Conservation (phyloP, 495 filamentous ascomycete genomes). For the Penicillium steckii region DNA sequence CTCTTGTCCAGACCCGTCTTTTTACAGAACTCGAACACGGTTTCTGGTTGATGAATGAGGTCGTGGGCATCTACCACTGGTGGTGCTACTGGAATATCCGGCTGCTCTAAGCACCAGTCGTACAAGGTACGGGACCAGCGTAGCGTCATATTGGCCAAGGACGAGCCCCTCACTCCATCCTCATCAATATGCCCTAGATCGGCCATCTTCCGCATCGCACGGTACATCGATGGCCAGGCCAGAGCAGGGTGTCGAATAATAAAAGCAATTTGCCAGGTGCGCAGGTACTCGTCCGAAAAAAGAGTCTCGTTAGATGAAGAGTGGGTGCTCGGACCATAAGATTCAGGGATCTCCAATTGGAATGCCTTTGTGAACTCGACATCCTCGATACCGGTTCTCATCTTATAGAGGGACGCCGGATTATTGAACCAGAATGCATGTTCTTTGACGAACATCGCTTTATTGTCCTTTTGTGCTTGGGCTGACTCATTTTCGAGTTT, state of each 20-base stretch:
- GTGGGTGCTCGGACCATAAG: constrained; percentile 16
- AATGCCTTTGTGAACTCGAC: neutral
- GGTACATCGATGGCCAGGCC: constrained; percentile 36
- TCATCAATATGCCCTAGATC: constrained; percentile 13
- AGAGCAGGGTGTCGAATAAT: constrained; percentile 45
- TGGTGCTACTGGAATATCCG: constrained; percentile 21
- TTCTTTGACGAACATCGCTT: constrained; percentile 41
- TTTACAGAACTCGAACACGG: constrained; percentile 31
- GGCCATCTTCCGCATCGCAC: constrained; percentile 24
- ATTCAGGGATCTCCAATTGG: constrained; percentile 3
- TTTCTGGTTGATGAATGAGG: constrained; percentile 33
- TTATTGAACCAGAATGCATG: constrained; percentile 30
- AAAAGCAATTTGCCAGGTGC: constrained; percentile 34
- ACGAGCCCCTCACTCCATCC: constrained; percentile 8
- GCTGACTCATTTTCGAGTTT: constrained; percentile 25
- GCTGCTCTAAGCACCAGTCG: constrained; percentile 32
- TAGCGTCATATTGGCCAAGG: constrained; percentile 26
- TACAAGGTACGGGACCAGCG: constrained; percentile 35
- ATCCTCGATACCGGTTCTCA: neutral
- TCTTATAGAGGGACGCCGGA: constrained; percentile 6
- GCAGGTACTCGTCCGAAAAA: constrained; percentile 38
- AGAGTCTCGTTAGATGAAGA: constrained; percentile 35
- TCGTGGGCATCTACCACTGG: constrained; percentile 47
- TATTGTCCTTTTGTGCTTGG: constrained; percentile 20
- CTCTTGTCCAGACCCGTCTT: constrained; percentile 33